Percentiles rank a stretch among this genome's conserved stretches.
Conservation (phyloP, 78 protist species). For the Planoprotostelium fungivorum region DNA sequence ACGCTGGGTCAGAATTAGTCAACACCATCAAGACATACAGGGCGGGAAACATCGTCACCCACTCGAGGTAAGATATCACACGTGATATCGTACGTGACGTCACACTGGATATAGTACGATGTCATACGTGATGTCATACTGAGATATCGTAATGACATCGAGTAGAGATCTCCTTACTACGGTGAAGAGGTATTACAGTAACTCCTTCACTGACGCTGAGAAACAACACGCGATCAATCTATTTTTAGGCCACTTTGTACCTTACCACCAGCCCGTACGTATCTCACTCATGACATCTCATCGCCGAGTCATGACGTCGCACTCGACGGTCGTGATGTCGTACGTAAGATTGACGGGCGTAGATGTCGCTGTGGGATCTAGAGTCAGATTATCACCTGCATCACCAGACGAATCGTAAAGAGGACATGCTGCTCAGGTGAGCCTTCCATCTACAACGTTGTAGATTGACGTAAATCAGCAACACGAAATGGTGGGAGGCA, state of each 20-base stretch:
- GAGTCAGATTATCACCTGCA: slow-evolving; percentile 81
- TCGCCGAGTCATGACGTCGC: too few species aligned
- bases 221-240: slow-evolving; percentile 86
- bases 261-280: slow-evolving; percentile 15
- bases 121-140: neutral
- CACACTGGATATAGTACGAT: neutral
- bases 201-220: slow-evolving; percentile 78
- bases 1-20: slow-evolving; percentile 68
- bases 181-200: slow-evolving; percentile 77
- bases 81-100: slow-evolving; percentile 24
- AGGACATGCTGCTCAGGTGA: slow-evolving; percentile 19
- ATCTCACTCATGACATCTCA: neutral
- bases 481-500: slow-evolving; percentile 50
- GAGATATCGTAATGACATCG: neutral
- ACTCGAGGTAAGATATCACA: slow-evolving; percentile 25
- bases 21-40: slow-evolving; percentile 68
- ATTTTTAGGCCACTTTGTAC: slow-evolving; percentile 80
- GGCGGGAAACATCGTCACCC: slow-evolving; percentile 11
- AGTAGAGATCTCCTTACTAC: slow-evolving; percentile 42
- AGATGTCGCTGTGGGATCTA: slow-evolving; percentile 65
- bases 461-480: neutral
- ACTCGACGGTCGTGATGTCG: too few species aligned
- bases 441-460: neutral
- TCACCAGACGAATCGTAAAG: slow-evolving; percentile 30
- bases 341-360: too few species aligned